Evolutionary conservation across 176 grass and related monocot genomes (phyloP).

Genomic region (Elymus sibiricus): DNA sequence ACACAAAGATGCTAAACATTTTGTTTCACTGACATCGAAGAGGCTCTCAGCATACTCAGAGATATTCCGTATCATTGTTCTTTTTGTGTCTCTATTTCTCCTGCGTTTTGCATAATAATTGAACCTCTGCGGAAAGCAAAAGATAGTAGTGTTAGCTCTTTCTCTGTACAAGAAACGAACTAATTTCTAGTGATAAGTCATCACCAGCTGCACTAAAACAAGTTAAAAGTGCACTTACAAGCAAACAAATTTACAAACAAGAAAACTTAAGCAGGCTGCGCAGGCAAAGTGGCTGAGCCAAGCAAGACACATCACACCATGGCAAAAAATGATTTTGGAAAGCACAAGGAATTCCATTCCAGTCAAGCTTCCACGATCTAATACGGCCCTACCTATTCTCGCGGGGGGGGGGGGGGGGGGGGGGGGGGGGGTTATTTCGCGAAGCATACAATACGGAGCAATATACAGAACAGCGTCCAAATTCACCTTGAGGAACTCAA

Average conservation of each 20-base stretch:
- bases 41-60: slow-evolving; percentile 72
- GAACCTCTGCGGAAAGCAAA: slow-evolving; percentile 60
- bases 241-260: neutral
- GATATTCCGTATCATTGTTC: slow-evolving; percentile 52
- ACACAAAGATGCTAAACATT: slow-evolving; percentile 4
- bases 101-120: slow-evolving; percentile 62
- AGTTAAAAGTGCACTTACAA: neutral
- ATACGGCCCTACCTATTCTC: neutral
- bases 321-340: neutral
- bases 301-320: neutral
- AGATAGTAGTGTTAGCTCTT: slow-evolving; percentile 20
- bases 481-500: neutral
- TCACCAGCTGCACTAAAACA: neutral
- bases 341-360: neutral
- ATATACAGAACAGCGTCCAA: neutral
- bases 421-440: neutral
- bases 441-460: slow-evolving; percentile 21
- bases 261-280: neutral
- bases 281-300: neutral
- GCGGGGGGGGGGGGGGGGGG: too few species aligned
- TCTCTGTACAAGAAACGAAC: neutral
- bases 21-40: slow-evolving; percentile 56
- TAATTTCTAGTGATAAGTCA: slow-evolving; percentile 3
- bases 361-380: neutral
- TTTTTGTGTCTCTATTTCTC: slow-evolving; percentile 73